Percentiles rank a stretch among this genome's conserved stretches.
These are phyloP conservation scores for Eremochloa ophiuroides DNA, from an alignment of 176 grass and related monocot genomes.

Conservation along the genomic window DNA sequence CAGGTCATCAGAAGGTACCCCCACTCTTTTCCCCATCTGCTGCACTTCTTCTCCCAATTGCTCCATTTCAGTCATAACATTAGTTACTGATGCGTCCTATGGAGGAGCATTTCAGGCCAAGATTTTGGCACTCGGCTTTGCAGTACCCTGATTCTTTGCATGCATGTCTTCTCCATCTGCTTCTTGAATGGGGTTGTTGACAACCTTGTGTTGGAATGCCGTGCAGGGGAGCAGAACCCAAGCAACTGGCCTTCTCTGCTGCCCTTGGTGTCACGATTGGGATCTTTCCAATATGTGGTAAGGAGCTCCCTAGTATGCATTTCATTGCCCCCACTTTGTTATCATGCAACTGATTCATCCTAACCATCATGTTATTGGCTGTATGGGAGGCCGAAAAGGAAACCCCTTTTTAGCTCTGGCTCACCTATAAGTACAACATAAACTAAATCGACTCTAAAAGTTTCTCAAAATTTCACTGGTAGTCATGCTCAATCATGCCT, in stretches of 20 bases:
- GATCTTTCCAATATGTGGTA: slow-evolving; percentile 88
- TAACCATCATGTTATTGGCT: not conserved
- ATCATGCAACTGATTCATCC: not conserved
- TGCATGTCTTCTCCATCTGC: not conserved
- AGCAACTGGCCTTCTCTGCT: slow-evolving; percentile 77
- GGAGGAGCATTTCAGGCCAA: not conserved
- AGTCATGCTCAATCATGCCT: not conserved
- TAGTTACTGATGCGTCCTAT: not conserved
- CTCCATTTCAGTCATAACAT: not conserved
- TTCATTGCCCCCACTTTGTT: not conserved
- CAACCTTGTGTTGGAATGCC: slow-evolving; percentile 8
- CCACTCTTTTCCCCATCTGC: not conserved
- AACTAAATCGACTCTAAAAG: not conserved
- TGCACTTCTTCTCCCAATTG: not conserved
- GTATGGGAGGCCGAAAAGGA: not conserved
- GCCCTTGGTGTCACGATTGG: slow-evolving; percentile 83
- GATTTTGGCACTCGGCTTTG: not conserved
- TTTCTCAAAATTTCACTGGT: not conserved
- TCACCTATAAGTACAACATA: not conserved
- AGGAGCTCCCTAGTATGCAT: not conserved
- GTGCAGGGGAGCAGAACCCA: slow-evolving; percentile 84
- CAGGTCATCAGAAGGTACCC: slow-evolving; percentile 61
- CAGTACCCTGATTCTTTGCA: not conserved
- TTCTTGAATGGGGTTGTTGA: not conserved
- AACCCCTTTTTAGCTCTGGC: not conserved